These are phyloP conservation scores for Geotrichum fermentans DNA, from an alignment of 1,139 yeast genomes.

Conservation along the genomic window DNA sequence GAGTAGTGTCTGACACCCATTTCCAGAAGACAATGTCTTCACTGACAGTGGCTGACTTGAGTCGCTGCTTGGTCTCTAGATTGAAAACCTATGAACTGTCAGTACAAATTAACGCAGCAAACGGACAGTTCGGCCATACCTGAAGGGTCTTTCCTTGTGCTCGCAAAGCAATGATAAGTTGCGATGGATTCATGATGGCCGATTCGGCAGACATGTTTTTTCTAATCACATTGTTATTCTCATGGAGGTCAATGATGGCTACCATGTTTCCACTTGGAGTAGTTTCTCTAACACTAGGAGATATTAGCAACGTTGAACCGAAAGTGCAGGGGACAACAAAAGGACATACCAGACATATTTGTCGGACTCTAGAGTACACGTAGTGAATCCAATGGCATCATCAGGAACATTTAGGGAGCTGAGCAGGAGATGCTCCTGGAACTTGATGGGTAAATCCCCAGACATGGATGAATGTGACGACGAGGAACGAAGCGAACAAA, in stretches of 20 bases:
- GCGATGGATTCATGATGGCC: slow-evolving; percentile 91
- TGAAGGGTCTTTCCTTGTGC: slow-evolving; percentile 96
- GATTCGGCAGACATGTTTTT: slow-evolving; percentile 97
- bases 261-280: slow-evolving; percentile 72
- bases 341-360: slow-evolving; percentile 55
- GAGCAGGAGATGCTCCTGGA: slow-evolving; percentile 88
- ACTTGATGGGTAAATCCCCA: slow-evolving; percentile 88
- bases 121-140: slow-evolving; percentile 23
- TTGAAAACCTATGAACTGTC: slow-evolving; percentile 54
- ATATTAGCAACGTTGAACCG: neutral
- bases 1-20: slow-evolving; percentile 70
- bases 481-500: neutral
- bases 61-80: slow-evolving; percentile 77
- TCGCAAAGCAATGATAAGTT: slow-evolving; percentile 84
- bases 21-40: slow-evolving; percentile 95
- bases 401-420: slow-evolving; percentile 80
- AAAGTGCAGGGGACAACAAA: neutral
- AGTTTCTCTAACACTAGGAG: slow-evolving; percentile 68
- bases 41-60: slow-evolving; percentile 78
- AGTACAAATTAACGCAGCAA: neutral
- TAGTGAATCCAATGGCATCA: slow-evolving; percentile 80
- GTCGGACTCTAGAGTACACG: slow-evolving; percentile 92
- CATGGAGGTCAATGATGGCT: slow-evolving; percentile 80
- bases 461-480: neutral
- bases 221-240: slow-evolving; percentile 68